These are phyloP conservation scores for Gillenia trifoliata DNA, from an alignment of 306 rosid species.

Conservation along the genomic window DNA sequence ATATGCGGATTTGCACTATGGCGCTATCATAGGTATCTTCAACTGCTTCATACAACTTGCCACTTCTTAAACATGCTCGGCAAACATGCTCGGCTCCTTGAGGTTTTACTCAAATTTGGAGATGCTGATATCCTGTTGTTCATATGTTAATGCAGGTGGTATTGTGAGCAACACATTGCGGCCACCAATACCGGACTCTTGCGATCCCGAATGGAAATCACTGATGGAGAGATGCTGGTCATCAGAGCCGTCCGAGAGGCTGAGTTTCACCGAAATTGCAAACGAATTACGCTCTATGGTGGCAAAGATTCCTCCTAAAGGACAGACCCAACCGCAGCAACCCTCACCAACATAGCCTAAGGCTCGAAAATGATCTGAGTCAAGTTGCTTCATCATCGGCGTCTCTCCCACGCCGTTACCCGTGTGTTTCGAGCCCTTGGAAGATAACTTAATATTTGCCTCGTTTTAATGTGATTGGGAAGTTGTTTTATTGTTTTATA, in stretches of 20 bases:
- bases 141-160: conserved; percentile 52
- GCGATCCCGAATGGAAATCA: conserved; percentile 70
- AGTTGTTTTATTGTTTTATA: conserved; percentile 13
- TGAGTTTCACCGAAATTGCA: conserved; percentile 70
- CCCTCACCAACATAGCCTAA: conserved; percentile 25
- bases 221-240: conserved; percentile 94
- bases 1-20: conserved; percentile 80
- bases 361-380: conserved; percentile 38
- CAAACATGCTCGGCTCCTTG: not conserved
- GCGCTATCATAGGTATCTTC: conserved; percentile 71
- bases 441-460: conserved; percentile 12
- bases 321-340: conserved; percentile 54
- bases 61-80: not conserved
- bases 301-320: conserved; percentile 64
- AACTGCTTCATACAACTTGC: not conserved
- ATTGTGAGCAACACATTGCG: conserved; percentile 90
- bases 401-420: not conserved
- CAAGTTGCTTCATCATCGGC: conserved; percentile 7
- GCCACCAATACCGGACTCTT: conserved; percentile 61
- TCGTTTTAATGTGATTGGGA: conserved; percentile 19
- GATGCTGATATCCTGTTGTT: not conserved
- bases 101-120: conserved; percentile 10
- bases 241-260: conserved; percentile 77
- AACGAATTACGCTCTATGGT: conserved; percentile 65
- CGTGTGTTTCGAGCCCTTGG: conserved; percentile 2